Base-by-base conservation (phyloP, 148 eudicot species). In the Dianthus caryophyllus region DNA sequence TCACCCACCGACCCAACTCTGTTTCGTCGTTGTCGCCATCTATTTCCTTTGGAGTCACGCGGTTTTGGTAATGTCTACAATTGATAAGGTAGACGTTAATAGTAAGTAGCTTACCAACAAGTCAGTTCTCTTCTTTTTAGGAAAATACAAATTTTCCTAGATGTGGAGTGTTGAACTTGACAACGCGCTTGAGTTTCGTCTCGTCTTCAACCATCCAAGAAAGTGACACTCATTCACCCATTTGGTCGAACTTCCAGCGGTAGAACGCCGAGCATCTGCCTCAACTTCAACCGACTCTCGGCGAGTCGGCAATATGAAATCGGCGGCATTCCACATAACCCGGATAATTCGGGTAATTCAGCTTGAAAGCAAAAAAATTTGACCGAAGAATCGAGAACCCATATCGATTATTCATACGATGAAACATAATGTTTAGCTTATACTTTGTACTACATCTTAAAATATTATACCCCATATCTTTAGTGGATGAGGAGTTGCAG, bases 221-320 rank as follows among this genome's bases (percentile, higher is more conserved):
- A 58, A 89, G 96, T 4, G 98, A 84, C 56, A 86, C 84, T 71
- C 82, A 86, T 78, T 90, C 98, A 0, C 98, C 98, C 88, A 90
- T 93, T 15, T 70, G 77, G 55, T 90, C 70, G 39, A 93, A 88
- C 47, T 76, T 76, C 98, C 97, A 93, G 5, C 44, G 70, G 56
- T 74, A 82, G 70, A 87, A 93, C 50, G 76, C 73, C 96, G 54
- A 93, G 71, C 73, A 83, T 88, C 12, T 15, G 71, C 70, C 86
- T 87, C 57, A 90, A 53, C 65, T 82, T 77, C 61, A 83, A 33
- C 78, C 86, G 86, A 61, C 75, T 83, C 70, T 93, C 97, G 1
- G 88, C 87, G 29, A n/a, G n/a, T n/a, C n/a, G n/a, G n/a, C n/a
- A n/a, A 82, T 75, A 77, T 93, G 98, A 69, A 87, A 83, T 65